Evolutionary conservation across 352 stramenopile genomes (phyloP), one percentile per base, ranked within the genome.

Genomic region (Phytophthora fragariae): DNA sequence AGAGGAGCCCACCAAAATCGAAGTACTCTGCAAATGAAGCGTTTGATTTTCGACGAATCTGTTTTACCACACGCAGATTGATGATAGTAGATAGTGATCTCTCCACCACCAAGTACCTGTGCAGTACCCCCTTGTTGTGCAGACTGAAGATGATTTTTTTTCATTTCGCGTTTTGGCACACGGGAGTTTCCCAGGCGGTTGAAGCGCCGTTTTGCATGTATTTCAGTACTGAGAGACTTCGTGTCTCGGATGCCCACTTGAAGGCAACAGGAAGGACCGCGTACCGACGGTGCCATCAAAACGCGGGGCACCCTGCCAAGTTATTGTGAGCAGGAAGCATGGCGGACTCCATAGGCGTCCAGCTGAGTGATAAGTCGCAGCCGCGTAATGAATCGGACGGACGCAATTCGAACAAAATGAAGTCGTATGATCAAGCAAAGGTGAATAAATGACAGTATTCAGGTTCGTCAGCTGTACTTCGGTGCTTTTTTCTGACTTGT

Each of bases 341-440:
- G 61, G 29, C 62, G 8, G 63, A 75, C 14, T 19, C 62, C 56
- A 71, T 47, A 29, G 39, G 7, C 31, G 19, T 33, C 6, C 39
- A 58, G 17, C 9, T 54, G 8, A 52, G 60, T n/a, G 56, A 62
- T n/a, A 66, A 53, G n/a, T 46, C 35, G 17, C 59, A 19, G 39
- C 37, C 55, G 12, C 62, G 47, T 19, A 68, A 57, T 14, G 56
- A 70, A 7, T 65, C 33, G 4, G 53, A 70, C 35, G 54, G 35
- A 17, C 52, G 24, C 19, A 55, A 10, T 31, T 39, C 57, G 5
- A 14, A 5, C 9, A 76, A 73, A 68, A 27, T 33, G 10, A 47
- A 29, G 21, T 76, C 69, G 5, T 62, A 53, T 2, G 65, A 66
- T 24, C 58, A 77, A 50, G 70, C 70, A 49, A 73, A 73, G 70